Evolutionary conservation across 2,329 filamentous ascomycete genomes (phyloP), one percentile per base, ranked within the genome.

Genomic region (Madurella fahalii): DNA sequence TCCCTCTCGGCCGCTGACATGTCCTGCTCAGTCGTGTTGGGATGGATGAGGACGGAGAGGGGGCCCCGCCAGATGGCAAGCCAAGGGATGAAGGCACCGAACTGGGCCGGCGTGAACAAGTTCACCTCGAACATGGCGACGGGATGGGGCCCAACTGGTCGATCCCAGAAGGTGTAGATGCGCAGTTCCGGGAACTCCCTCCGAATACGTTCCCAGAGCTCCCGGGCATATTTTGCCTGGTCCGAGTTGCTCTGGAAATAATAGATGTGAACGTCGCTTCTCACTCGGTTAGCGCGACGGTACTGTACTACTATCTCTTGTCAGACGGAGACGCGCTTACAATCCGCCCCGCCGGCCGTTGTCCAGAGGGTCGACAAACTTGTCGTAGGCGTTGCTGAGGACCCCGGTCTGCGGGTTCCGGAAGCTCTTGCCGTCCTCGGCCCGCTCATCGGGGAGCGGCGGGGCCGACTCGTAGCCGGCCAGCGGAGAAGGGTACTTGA

Each of bases 101-200:
- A 96, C 69, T 96, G 89, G 2, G 83, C 85, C 0, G 91, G 92
- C 0, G 86, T 90, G 69, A 93, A 90, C 17, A 96, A 44, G 63
- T 95, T 95, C 44, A 96, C 90, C 71, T 96, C 92, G 64, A 96
- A 96, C 90, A 95, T 96, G 50, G 85, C 87, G 0, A 90, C 71
- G 0, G 87, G 85, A 68, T 96, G 91, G 0, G 91, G 91, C 0
- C 91, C 92, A 30, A 96, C 71, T 0, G 91, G 90, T 13, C 74
- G 71, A 61, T 94, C 86, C 81, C 83, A 95, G 61, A 95, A 75
- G 13, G 71, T 77, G 68, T 96, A 95, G 63, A 95, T 86, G 51
- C 90, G 81, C 16, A 95, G 76, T 68, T 96, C 91, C 9, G 91
- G 90, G 65, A 95, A 95, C 73, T 96, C 90, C 56, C 85, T 78